phyloP scores from a whole-genome alignment of 139 green algal genomes.

The Chlamydomonas sp. region DNA sequence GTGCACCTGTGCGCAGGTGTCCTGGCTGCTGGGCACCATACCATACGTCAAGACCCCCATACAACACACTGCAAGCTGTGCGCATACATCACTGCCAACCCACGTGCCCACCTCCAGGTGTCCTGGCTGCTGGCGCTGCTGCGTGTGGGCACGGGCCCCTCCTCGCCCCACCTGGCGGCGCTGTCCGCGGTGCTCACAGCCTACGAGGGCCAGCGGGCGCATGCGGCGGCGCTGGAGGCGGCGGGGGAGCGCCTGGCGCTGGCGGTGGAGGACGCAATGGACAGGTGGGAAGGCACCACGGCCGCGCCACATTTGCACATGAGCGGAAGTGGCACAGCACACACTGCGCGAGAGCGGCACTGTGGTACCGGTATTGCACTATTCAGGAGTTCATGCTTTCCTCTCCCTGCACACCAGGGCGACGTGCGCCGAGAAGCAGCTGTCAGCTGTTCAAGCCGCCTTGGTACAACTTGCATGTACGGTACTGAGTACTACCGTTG shows the following conservation, averaged over 20 bases:
- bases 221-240: slow-evolving; percentile 8
- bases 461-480: background rate
- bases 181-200: slow-evolving; percentile 32
- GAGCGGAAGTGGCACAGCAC: background rate
- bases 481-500: background rate
- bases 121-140: slow-evolving; percentile 44
- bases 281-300: slow-evolving; percentile 2
- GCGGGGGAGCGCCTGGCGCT: slow-evolving; percentile 21
- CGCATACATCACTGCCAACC: no score
- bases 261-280: slow-evolving; percentile 36
- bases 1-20: no score
- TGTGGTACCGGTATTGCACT: background rate
- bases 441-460: background rate
- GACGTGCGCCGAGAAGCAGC: background rate
- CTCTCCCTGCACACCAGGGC: background rate
- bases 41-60: no score
- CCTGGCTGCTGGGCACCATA: no score
- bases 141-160: slow-evolving; percentile 3
- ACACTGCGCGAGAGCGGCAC: background rate
- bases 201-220: slow-evolving; percentile 25
- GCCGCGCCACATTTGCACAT: background rate
- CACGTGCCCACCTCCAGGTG: no score
- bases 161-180: slow-evolving; percentile 36
- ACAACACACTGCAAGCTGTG: no score
- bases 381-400: no score